Percentiles rank a stretch among this genome's conserved stretches.
Evolutionary conservation across 495 filamentous ascomycete genomes (phyloP).

Genomic region (Neurospora intermedia): DNA sequence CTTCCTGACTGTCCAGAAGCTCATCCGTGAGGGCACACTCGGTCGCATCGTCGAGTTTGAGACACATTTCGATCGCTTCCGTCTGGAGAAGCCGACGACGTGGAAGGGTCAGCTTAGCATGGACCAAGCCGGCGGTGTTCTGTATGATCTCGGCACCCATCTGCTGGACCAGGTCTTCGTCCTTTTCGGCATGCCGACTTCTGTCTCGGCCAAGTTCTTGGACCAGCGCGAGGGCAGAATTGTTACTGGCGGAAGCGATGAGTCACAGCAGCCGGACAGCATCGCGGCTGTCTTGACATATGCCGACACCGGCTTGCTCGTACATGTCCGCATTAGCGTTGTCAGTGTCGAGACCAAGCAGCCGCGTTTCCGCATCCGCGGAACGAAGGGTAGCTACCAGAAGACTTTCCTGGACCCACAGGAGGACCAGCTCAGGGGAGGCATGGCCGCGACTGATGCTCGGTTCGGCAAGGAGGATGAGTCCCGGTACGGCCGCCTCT

Average conservation of each 20-base stretch:
- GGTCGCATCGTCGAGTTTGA: conserved; percentile 73
- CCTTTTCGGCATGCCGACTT: conserved; percentile 65
- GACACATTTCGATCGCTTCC: conserved; percentile 71
- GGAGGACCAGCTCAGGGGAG: conserved; percentile 68
- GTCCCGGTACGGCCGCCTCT: conserved; percentile 31
- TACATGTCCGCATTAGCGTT: conserved; percentile 59
- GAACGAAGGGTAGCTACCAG: conserved; percentile 69
- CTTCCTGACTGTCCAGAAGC: conserved; percentile 62
- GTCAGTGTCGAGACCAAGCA: conserved; percentile 61
- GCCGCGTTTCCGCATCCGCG: conserved; percentile 70
- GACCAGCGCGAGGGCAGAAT: conserved; percentile 47
- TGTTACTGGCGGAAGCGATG: conserved; percentile 29
- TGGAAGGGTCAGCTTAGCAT: conserved; percentile 62
- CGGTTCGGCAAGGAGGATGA: conserved; percentile 56
- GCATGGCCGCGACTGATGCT: conserved; percentile 51
- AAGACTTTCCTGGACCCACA: conserved; percentile 73
- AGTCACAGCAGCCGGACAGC: conserved; percentile 53
- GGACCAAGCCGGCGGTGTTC: conserved; percentile 53
- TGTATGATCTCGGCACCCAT: conserved; percentile 81
- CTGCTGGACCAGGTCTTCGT: conserved; percentile 71
- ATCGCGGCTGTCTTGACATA: conserved; percentile 63
- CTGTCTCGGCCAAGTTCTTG: conserved; percentile 57
- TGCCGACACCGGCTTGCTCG: conserved; percentile 42
- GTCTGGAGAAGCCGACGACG: conserved; percentile 42
- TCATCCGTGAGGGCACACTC: conserved; percentile 42